Evolutionary conservation across 805 yeast species (phyloP).

Genomic region (Ogataea ganodermae): DNA sequence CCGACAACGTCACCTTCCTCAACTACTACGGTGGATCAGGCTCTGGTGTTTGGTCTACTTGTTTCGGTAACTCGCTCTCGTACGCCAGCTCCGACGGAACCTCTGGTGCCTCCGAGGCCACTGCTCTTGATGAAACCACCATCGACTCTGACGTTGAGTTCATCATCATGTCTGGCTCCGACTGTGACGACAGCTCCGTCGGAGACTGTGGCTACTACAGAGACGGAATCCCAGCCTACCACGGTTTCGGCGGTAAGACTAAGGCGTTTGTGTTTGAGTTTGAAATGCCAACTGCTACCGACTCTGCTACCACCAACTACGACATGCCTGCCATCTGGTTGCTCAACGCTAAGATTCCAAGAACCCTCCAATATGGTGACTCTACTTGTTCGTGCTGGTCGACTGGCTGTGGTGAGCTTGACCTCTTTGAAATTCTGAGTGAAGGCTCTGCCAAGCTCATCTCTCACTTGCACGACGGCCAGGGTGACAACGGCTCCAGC

Average conservation of each 20-base stretch:
- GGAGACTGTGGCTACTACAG: constrained; percentile 85
- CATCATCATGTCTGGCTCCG: constrained; percentile 74
- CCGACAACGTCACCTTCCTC: constrained; percentile 76
- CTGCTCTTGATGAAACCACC: constrained; percentile 67
- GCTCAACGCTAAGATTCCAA: constrained; percentile 92
- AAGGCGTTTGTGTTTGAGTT: constrained; percentile 94
- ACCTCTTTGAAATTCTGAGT: constrained; percentile 84
- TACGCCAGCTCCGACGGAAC: constrained; percentile 78
- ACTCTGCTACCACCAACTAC: constrained; percentile 55
- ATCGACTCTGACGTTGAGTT: constrained; percentile 75
- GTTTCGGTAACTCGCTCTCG: constrained; percentile 92
- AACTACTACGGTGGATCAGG: constrained; percentile 81
- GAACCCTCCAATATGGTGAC: constrained; percentile 92
- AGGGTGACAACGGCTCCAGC: constrained; percentile 57
- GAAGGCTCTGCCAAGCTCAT: constrained; percentile 75
- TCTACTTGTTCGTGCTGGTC: constrained; percentile 92
- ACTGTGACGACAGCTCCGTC: constrained; percentile 51
- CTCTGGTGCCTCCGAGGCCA: constrained; percentile 68
- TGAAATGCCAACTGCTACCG: constrained; percentile 74
- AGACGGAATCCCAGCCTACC: constrained; percentile 85
- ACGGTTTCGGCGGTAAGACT: constrained; percentile 83
- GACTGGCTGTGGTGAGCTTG: constrained; percentile 97
- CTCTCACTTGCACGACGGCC: constrained; percentile 82
- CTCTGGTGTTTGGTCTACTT: constrained; percentile 84
- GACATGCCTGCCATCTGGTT: constrained; percentile 99